Conservation (phyloP, 2,329 filamentous ascomycete genomes). For the Talaromyces rugulosus region DNA sequence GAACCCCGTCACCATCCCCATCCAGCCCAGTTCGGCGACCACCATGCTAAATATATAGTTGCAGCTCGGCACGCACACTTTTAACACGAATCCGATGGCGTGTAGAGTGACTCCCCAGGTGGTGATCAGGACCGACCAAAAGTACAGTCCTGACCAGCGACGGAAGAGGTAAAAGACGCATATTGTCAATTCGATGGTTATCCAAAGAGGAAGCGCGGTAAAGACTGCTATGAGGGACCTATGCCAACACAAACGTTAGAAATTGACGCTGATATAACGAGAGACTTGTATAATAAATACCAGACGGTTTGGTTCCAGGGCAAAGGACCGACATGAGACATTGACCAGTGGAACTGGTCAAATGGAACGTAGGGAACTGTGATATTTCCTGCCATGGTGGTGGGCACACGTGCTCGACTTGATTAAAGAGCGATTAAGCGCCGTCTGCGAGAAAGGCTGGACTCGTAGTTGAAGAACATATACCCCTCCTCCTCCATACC, state of each 20-base stretch:
- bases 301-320: conserved; percentile 13
- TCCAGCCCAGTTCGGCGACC: conserved; percentile 30
- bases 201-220: conserved; percentile 12
- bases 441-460: neutral
- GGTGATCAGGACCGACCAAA: conserved; percentile 20
- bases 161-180: conserved; percentile 18
- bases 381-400: conserved; percentile 8
- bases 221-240: conserved; percentile 12
- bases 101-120: conserved; percentile 17
- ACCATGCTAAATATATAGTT: conserved; percentile 21
- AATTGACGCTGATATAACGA: neutral
- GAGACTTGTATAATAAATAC: neutral
- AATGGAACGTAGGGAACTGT: conserved; percentile 12
- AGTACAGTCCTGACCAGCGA: conserved; percentile 19
- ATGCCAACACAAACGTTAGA: neutral
- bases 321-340: neutral
- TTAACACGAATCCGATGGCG: conserved; percentile 17
- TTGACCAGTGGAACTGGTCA: conserved; percentile 7
- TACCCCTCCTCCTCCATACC: neutral
- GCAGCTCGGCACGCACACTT: conserved; percentile 23
- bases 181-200: conserved; percentile 17
- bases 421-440: neutral
- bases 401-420: neutral
- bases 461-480: neutral
- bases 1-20: conserved; percentile 38